Conservation (phyloP, 192 early-diverging fungal genomes). For the Linnemannia elongata region DNA sequence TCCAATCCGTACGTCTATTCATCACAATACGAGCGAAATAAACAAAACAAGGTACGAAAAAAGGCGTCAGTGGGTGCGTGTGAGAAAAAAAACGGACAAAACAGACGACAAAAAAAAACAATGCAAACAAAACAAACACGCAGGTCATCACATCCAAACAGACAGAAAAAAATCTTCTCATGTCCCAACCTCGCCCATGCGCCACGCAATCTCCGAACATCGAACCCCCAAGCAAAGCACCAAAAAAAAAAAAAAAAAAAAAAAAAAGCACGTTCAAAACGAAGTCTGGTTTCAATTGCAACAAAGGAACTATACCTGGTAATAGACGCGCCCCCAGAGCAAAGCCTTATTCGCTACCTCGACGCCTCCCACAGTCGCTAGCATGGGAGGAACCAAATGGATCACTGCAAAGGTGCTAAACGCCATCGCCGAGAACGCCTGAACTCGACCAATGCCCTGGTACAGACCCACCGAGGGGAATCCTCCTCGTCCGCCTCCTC, state of each 20-base stretch:
- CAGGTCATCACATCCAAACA: no score
- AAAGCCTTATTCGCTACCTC: constrained; percentile 59
- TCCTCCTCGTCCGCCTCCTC: background rate
- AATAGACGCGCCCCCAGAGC: constrained; percentile 60
- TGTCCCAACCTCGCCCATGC: no score
- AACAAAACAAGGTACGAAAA: background rate
- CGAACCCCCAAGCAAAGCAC: background rate
- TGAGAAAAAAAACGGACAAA: background rate
- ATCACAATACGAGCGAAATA: background rate
- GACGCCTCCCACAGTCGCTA: constrained; percentile 53
- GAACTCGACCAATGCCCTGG: constrained; percentile 42
- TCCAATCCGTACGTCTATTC: constrained; percentile 43
- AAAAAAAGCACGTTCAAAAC: no score
- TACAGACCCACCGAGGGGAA: constrained; percentile 47
- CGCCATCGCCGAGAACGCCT: constrained; percentile 38
- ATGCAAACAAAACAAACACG: background rate
- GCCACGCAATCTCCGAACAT: no score
- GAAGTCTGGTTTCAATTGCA: background rate
- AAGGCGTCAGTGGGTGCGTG: background rate
- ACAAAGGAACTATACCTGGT: constrained; percentile 46
- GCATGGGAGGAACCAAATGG: constrained; percentile 46
- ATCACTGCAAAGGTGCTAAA: constrained; percentile 53
- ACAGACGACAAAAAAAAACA: background rate
- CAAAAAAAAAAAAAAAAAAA: background rate
- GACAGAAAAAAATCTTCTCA: no score